Evolutionary conservation across 306 rosid species (phyloP), one percentile per base, ranked within the genome.

Genomic region (Inga oerstediana): DNA sequence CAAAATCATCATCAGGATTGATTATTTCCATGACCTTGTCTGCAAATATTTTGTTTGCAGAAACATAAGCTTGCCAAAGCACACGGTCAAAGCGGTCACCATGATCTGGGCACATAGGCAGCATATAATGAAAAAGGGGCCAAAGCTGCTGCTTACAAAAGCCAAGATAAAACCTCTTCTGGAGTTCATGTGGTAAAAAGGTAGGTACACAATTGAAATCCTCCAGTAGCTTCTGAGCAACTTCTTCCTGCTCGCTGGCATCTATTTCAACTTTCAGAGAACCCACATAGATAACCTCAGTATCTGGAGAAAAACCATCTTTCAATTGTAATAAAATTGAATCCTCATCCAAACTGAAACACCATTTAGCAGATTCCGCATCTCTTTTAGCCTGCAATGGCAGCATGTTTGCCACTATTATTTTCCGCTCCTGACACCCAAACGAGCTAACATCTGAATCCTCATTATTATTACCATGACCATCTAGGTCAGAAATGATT

Each of bases 41-140:
- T 2, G 97, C 91, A 82, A 90, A 93, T 83, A 88, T 91, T 89
- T 90, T 93, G 81, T 93, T 93, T 51, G 94, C 95, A 58, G 95
- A 90, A 58, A 93, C 94, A 81, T 93, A 93, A 71, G 97, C 95
- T 90, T 83, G 91, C 97, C 97, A 93, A 61, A 89, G 88, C 24
- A 56, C 34, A 79, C 97, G 92, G 72, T 93, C 91, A 82, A 91
- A 93, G 56, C 93, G 91, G 37, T 93, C 95, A 34, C 97, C 92
- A 5, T 93, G 95, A 79, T 89, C 92, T 6, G 97, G 91, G 79
- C 90, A 91, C 85, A 93, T 83, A 52, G 97, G 95, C 49, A 93
- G 85, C 97, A 93, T 93, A 75, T 93, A 93, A 83, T 93, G 97
- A 61, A 93, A 93, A 71, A 93, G 93, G 27, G 95, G 97, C 97